Base-by-base conservation (phyloP, 805 yeast species). In the Vanderwaltozyma verrucispora region DNA sequence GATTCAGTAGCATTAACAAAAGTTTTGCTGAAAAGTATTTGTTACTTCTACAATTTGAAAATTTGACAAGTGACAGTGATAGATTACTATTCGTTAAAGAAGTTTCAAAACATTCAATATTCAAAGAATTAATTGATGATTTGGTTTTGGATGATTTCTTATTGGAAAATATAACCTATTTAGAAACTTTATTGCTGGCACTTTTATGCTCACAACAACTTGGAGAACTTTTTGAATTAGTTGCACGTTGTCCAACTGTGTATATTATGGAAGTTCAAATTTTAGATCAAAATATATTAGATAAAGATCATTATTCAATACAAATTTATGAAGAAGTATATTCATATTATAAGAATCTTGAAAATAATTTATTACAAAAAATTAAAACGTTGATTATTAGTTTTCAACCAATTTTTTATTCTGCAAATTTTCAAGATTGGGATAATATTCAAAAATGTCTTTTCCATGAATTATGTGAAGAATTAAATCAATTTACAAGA, bases 201-300 rank as follows among this genome's bases (percentile, higher is more conserved):
- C 18, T 42, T 23, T 28, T 47, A 6, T 43, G 47, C 10, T 28
- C 39, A 9, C 40, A 41, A 29, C 54, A 49, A 28, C 45, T 46
- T 42, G 33, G 31, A 26, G 40, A 38, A 7, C 38, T 36, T 15
- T 32, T 30, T 15, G 37, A 33, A 6, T 24, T 35, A 7, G 33
- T 48, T 21, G 39, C 38, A 30, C 37, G 41, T 20, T 49, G 54
- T 28, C 46, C 50, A 6, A 49, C 52, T 3, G 32, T 48, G 9
- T 49, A 48, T 31, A 38, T 41, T 23, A 41, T 46, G 5, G 49
- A 48, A 32, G 23, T 46, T 2, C 28, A 15, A 16, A 17, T 28
- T 4, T 36, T 31, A 19, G 12, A 16, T 15, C 25, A 16, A 15
- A 19, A 26, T 16, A 9, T 13, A 5, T 14, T 14, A 9, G 33